These are phyloP conservation scores for Sergeia podlipaevii DNA, from an alignment of 208 protist species.

Conservation along the genomic window DNA sequence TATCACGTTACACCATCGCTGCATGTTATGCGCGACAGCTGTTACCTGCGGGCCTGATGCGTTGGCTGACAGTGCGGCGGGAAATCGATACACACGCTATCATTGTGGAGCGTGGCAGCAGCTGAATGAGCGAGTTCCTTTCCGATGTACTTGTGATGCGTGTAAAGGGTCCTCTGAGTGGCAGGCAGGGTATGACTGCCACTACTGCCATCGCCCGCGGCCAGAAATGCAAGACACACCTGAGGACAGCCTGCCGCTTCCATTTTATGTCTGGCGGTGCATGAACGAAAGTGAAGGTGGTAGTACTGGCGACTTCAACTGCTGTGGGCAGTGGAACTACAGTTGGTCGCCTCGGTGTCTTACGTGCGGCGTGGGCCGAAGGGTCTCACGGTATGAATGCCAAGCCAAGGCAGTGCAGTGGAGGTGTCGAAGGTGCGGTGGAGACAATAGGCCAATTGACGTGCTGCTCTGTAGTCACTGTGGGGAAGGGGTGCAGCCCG, in stretches of 20 bases:
- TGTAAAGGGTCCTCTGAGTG: constrained; percentile 23
- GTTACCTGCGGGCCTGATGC: constrained; percentile 14
- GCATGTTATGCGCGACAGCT: constrained; percentile 45
- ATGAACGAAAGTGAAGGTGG: constrained; percentile 28
- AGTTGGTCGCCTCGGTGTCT: constrained; percentile 50
- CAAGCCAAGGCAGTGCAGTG: constrained; percentile 47
- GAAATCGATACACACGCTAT: constrained; percentile 1
- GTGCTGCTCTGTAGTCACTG: constrained; percentile 59
- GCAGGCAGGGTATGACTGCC: constrained; percentile 59
- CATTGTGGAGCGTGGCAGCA: constrained; percentile 44
- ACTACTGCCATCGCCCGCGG: constrained; percentile 38
- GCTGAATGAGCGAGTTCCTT: constrained; percentile 63
- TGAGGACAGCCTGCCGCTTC: neutral
- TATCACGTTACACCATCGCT: constrained; percentile 48
- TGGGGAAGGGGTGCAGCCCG: constrained; percentile 35
- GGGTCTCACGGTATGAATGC: constrained; percentile 40
- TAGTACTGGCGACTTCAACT: constrained; percentile 1
- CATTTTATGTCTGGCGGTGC: constrained; percentile 67
- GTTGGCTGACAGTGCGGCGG: no score
- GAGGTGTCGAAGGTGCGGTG: constrained; percentile 37
- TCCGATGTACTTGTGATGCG: constrained; percentile 28
- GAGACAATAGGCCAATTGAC: constrained; percentile 57
- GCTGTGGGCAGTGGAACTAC: constrained; percentile 79
- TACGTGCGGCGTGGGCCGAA: constrained; percentile 37
- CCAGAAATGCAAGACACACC: constrained; percentile 24